Conservation (phyloP, 1,139 yeast species). For the Taphrina communis region DNA sequence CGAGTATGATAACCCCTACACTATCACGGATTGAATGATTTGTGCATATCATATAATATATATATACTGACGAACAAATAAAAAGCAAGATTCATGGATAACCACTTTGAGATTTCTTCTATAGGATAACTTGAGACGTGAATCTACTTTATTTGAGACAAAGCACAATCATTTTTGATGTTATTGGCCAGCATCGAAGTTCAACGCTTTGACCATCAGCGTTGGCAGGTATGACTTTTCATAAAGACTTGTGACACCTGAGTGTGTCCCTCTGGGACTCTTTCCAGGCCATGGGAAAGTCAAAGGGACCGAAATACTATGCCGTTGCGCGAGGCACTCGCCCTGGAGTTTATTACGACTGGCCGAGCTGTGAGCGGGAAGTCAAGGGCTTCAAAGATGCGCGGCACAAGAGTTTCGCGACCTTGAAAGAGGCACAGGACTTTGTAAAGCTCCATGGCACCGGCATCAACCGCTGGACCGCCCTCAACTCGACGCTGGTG, state of each 20-base stretch:
- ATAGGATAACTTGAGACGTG: too few relatives aligned
- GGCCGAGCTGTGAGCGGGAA: slow-evolving; percentile 49
- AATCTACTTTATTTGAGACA: background rate
- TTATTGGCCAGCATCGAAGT: too few relatives aligned
- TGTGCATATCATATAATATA: background rate
- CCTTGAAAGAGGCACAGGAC: slow-evolving; percentile 8
- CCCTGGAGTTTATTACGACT: slow-evolving; percentile 42
- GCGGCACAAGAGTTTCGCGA: slow-evolving; percentile 34
- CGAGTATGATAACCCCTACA: slow-evolving; percentile 34
- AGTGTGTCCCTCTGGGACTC: slow-evolving; percentile 14
- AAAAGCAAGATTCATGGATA: too few relatives aligned
- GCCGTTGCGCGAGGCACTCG: slow-evolving; percentile 43
- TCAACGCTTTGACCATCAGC: too few relatives aligned
- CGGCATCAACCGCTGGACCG: slow-evolving; percentile 7
- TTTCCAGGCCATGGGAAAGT: slow-evolving; percentile 5
- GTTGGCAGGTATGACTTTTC: background rate
- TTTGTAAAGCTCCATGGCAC: slow-evolving; percentile 8
- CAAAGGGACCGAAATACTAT: slow-evolving; percentile 27
- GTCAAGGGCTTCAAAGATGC: slow-evolving; percentile 56
- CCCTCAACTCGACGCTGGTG: background rate
- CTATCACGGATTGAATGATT: slow-evolving; percentile 12
- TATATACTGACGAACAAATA: too few relatives aligned
- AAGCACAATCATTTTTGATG: background rate
- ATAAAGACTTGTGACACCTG: slow-evolving; percentile 4
- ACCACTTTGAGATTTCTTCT: too few relatives aligned